Evolutionary conservation across 305 asterid species (phyloP), one percentile per base, ranked within the genome.

Genomic region (Stenogyne calaminthoides): DNA sequence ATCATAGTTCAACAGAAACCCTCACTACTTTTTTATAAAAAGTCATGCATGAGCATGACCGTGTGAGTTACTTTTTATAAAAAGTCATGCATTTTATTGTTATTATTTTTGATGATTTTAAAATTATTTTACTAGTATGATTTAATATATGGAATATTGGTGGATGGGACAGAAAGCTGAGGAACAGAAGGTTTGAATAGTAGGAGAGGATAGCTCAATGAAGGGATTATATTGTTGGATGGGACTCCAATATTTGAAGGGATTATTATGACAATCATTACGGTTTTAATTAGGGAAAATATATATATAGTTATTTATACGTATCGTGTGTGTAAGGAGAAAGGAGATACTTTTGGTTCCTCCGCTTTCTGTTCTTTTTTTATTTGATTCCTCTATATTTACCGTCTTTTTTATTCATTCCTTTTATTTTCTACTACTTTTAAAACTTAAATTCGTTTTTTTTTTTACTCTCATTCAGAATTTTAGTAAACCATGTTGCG

Each of bases 141-240:
- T 22, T 22, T 22, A 22, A 22, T 22, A 22, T 22, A 22, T 22
- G 25, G 34, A 29, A 32, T 32, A 32, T 32, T 75, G 76, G 74
- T 80, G 80, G 92, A 87, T 84, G 87, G 87, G 88, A 84, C 84
- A 83, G 86, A 83, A 83, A 85, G 89, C 67, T 77, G 80, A 82
- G 84, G 85, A 85, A 86, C 90, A 86, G 86, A 86, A 75, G 80
- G 82, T 79, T 75, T 80, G 37, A 84, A 80, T 82, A 85, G 88
- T 85, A 20, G 16, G 2, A 81, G 60, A 56, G 77, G 84, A 71
- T 71, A 59, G 80, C 81, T 85, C 83, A 77, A 69, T 76, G 83
- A 78, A 75, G 73, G 86, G 83, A 77, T 58, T 71, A 79, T 78
- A 3, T 1, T 25, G 29, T 59, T 64, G 55, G 84, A 79, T 78